Percentiles rank a stretch among this genome's conserved stretches.
These are phyloP conservation scores for Pleurotus sapidus DNA, from an alignment of 768 basidiomycete species.

Conservation along the genomic window DNA sequence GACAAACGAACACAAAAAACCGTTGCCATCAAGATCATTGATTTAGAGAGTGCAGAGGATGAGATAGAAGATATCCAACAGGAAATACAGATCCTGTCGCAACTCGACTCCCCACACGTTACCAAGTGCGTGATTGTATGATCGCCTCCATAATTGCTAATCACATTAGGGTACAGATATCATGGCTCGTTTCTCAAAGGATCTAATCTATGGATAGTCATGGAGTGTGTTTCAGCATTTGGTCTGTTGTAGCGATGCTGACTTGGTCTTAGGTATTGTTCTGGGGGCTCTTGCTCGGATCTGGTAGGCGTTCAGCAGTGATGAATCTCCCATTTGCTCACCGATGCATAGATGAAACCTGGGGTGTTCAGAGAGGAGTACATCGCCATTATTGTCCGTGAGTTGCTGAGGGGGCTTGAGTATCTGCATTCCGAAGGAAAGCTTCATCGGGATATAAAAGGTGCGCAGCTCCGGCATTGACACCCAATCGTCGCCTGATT, in stretches of 20 bases:
- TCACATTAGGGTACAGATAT: slow-evolving; percentile 48
- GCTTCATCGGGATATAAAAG: slow-evolving; percentile 99
- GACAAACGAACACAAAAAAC: slow-evolving; percentile 95
- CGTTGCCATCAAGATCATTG: slow-evolving; percentile 99
- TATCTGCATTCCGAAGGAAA: slow-evolving; percentile 97
- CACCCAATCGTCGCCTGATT: not conserved
- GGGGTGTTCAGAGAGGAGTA: slow-evolving; percentile 98
- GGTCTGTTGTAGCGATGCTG: not conserved
- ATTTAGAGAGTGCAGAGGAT: slow-evolving; percentile 98
- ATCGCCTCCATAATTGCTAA: not conserved
- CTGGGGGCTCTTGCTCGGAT: slow-evolving; percentile 97
- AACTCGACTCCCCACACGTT: slow-evolving; percentile 93
- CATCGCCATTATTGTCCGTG: slow-evolving; percentile 94
- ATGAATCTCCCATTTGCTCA: slow-evolving; percentile 10
- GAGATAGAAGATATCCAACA: slow-evolving; percentile 99
- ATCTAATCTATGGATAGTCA: slow-evolving; percentile 97
- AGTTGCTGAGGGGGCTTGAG: slow-evolving; percentile 88
- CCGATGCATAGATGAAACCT: slow-evolving; percentile 82
- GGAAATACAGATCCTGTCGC: slow-evolving; percentile 97
- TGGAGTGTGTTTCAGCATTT: slow-evolving; percentile 64
- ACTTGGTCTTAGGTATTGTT: slow-evolving; percentile 72
- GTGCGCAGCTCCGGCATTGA: slow-evolving; percentile 34
- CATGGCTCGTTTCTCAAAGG: slow-evolving; percentile 96
- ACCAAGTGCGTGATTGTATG: slow-evolving; percentile 68
- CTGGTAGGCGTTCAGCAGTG: slow-evolving; percentile 49